Evolutionary conservation across 208 protist genomes (phyloP), one percentile per base, ranked within the genome.

Genomic region (Crithidia mellificae): DNA sequence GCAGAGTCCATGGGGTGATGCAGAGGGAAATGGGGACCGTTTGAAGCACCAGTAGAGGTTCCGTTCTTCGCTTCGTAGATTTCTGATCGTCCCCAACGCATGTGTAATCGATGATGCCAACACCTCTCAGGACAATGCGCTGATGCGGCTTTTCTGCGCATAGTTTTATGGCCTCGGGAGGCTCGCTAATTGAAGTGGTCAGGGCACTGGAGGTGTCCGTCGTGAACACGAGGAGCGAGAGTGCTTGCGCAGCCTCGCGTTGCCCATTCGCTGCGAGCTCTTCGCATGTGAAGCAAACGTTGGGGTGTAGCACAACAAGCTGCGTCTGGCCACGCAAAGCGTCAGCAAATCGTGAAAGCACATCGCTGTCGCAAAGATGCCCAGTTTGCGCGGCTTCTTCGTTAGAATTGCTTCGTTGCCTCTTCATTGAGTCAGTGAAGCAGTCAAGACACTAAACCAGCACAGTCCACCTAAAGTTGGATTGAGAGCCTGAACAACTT

Each of bases 1-100:
- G 51, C 20, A 30, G 52, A 22, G 57, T 24, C 36, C 52, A 59
- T 34, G 22, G 52, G 11, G 52, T 22, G 6, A 63, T 19, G 4
- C 20, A 0, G 12, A 74, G 25, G 24, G 27, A 47, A 38, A 61
- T 32, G 27, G 68, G 57, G 27, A 73, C 53, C 14, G 47, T 25
- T 4, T 30, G 24, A 11, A 32, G 43, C 7, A 64, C 17, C 9
- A n/a, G 7, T 17, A 15, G 11, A 38, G n/a, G n/a, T 51, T 12
- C 25, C 55, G 4, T 32, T 17, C 12, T 24, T 20, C 14, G 15
- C n/a, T n/a, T n/a, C n/a, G n/a, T n/a, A n/a, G n/a, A n/a, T 24
- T 12, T 44, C 17, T 14, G 17, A 2, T 20, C 43, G 14, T 55
- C 27, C 20, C 6, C 2, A 15, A 5, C n/a, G 27, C 11, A 14